phyloP scores from a whole-genome alignment of 2,329 filamentous ascomycete species.

The Mycosphaerella sp. region DNA sequence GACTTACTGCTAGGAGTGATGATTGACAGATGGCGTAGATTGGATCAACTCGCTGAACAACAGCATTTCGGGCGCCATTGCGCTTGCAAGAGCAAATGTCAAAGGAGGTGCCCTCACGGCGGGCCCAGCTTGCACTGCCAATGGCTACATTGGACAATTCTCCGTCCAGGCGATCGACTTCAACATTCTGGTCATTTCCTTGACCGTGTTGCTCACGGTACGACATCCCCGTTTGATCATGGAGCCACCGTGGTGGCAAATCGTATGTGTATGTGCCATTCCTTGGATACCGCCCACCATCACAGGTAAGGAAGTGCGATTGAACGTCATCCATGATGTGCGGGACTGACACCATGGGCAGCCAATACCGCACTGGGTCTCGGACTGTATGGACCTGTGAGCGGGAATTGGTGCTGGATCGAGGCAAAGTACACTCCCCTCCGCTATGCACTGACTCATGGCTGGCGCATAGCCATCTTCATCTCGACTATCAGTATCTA shows the following conservation, averaged over 20 bases:
- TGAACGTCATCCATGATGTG: neutral
- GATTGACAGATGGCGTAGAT: slow-evolving; percentile 32
- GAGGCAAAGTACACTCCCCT: slow-evolving; percentile 33
- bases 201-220: slow-evolving; percentile 40
- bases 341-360: neutral
- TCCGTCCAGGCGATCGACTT: slow-evolving; percentile 40
- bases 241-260: slow-evolving; percentile 27
- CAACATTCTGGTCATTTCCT: slow-evolving; percentile 42
- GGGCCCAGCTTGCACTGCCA: slow-evolving; percentile 36
- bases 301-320: slow-evolving; percentile 29
- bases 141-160: slow-evolving; percentile 43
- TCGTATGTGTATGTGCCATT: slow-evolving; percentile 32
- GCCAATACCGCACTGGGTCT: slow-evolving; percentile 28
- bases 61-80: slow-evolving; percentile 37
- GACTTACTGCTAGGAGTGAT: neutral
- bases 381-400: slow-evolving; percentile 35
- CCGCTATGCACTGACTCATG: slow-evolving; percentile 43
- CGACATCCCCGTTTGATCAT: slow-evolving; percentile 33
- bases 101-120: slow-evolving; percentile 18
- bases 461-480: slow-evolving; percentile 43
- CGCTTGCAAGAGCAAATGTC: slow-evolving; percentile 26
- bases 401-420: slow-evolving; percentile 48
- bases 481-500: slow-evolving; percentile 39
- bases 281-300: slow-evolving; percentile 40
- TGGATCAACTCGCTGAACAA: slow-evolving; percentile 42